phyloP scores from a whole-genome alignment of 768 basidiomycete species.

The Termitomyces sp. region DNA sequence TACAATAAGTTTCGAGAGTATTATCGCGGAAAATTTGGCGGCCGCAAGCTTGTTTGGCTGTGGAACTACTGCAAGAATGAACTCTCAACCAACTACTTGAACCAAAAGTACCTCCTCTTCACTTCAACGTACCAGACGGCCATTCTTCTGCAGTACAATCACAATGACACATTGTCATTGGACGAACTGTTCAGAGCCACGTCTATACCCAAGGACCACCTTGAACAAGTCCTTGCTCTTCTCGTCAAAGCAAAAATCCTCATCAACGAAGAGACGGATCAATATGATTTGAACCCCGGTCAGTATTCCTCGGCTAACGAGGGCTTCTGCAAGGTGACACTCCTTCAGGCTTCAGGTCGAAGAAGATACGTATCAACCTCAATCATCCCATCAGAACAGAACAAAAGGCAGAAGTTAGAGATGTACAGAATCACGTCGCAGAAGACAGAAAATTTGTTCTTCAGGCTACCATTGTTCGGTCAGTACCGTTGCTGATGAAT shows the following conservation, averaged over 20 bases:
- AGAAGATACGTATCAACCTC: conserved; percentile 89
- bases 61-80: conserved; percentile 99
- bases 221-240: conserved; percentile 65
- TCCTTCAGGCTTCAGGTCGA: conserved; percentile 74
- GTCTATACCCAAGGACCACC: conserved; percentile 70
- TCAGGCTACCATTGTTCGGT: conserved; percentile 90
- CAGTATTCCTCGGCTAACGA: conserved; percentile 11
- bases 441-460: conserved; percentile 97
- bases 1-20: conserved; percentile 91
- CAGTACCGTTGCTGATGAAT: conserved; percentile 14
- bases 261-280: conserved; percentile 81
- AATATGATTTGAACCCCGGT: conserved; percentile 88
- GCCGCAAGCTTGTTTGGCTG: conserved; percentile 94
- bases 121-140: conserved; percentile 94
- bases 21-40: conserved; percentile 87
- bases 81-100: conserved; percentile 85
- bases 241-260: conserved; percentile 87
- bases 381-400: conserved; percentile 94
- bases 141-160: conserved; percentile 92
- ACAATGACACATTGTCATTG: conserved; percentile 74
- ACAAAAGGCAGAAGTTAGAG: conserved; percentile 82
- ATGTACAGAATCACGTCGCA: conserved; percentile 91
- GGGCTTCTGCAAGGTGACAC: neutral
- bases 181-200: conserved; percentile 79
- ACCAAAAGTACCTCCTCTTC: conserved; percentile 95